Conservation (phyloP, 345 rosid genomes). For the Lagerstroemia speciosa region DNA sequence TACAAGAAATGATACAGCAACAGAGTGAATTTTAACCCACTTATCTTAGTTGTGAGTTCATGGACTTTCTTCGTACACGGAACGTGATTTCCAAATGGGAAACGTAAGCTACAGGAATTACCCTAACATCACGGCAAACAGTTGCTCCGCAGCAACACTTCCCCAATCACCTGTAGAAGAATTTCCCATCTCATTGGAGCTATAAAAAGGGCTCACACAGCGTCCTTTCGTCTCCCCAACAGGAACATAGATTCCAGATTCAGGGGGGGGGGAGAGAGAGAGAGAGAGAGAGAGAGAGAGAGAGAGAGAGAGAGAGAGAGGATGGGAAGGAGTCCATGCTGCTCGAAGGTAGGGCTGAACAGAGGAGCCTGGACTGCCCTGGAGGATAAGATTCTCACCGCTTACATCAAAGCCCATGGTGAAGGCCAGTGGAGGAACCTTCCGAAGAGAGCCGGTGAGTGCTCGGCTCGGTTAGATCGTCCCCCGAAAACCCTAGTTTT, state of each 20-base stretch:
- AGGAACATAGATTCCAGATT: neutral
- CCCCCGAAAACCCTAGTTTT: neutral
- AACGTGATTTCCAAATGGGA: too few relatives aligned
- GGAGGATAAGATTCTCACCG: constrained; percentile 38
- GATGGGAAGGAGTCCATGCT: constrained; percentile 63
- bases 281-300: constrained; percentile 1
- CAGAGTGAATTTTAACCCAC: too few relatives aligned
- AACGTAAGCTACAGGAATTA: too few relatives aligned
- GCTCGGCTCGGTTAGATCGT: neutral
- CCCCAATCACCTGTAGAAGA: neutral
- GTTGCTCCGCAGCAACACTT: neutral
- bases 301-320: neutral
- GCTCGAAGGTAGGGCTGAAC: constrained; percentile 51
- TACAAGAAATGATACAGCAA: too few relatives aligned
- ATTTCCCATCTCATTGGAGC: neutral
- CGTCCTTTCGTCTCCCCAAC: neutral
- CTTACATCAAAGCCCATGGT: constrained; percentile 44
- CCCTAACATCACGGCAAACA: neutral
- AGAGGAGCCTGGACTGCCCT: constrained; percentile 54
- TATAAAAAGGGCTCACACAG: neutral
- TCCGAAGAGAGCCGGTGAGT: constrained; percentile 49
- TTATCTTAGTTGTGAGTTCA: too few relatives aligned
- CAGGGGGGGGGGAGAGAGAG: neutral
- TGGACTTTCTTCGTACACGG: too few relatives aligned
- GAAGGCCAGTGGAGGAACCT: constrained; percentile 61